These are phyloP conservation scores for Phytophthora rubi DNA, from an alignment of 352 stramenopile genomes.

Conservation along the genomic window DNA sequence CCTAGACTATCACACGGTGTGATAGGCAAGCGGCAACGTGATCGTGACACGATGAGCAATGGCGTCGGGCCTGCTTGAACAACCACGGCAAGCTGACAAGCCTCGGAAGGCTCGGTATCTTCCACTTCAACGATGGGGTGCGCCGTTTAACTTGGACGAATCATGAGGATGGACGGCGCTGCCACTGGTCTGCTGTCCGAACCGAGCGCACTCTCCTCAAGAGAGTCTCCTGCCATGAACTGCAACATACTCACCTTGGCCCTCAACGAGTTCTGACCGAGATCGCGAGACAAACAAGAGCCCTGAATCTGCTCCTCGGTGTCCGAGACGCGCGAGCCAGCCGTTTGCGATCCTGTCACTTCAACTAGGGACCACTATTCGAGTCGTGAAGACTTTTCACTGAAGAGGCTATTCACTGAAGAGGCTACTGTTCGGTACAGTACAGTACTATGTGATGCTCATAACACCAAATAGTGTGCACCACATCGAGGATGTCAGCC, in stretches of 20 bases:
- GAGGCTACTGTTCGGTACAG: background rate
- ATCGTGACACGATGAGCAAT: background rate
- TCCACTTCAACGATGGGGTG: constrained; percentile 28
- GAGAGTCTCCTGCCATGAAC: background rate
- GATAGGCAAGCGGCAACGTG: constrained; percentile 10
- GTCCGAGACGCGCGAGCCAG: constrained; percentile 34
- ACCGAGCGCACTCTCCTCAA: background rate
- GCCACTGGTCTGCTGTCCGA: constrained; percentile 12
- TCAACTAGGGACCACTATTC: constrained; percentile 8
- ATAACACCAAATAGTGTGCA: background rate
- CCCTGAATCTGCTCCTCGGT: constrained; percentile 13
- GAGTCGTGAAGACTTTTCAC: background rate
- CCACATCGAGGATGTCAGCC: constrained; percentile 2
- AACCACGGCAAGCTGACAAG: background rate
- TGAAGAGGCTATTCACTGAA: background rate
- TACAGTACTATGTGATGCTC: background rate
- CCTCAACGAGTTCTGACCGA: background rate
- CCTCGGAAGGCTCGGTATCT: background rate
- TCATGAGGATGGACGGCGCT: constrained; percentile 6
- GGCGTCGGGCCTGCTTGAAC: constrained; percentile 4
- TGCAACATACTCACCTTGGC: background rate
- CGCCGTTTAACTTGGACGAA: constrained; percentile 16
- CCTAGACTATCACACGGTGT: constrained; percentile 8
- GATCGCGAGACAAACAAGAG: constrained; percentile 11
- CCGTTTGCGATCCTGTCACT: constrained; percentile 65